Conservation (phyloP, 352 stramenopile species). For the Phytophthora fragariae region DNA sequence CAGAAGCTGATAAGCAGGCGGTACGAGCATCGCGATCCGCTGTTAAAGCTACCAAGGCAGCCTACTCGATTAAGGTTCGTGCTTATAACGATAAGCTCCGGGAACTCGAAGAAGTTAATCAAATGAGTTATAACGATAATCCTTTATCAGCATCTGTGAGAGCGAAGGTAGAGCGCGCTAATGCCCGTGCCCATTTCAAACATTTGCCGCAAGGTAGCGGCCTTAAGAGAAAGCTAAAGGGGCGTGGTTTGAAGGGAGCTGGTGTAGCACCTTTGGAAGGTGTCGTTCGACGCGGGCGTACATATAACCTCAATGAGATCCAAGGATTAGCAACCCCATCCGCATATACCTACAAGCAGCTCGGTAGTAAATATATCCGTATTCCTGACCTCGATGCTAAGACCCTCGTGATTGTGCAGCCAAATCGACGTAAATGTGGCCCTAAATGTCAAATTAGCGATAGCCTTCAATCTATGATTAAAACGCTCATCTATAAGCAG, state of each 20-base stretch:
- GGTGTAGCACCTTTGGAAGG: conserved; percentile 2
- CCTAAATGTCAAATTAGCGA: too few species aligned
- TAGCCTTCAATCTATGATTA: conserved; percentile 12
- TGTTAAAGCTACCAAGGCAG: not conserved
- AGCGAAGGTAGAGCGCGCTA: not conserved
- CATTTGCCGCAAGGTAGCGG: not conserved
- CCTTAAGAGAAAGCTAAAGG: conserved; percentile 11
- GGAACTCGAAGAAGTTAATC: not conserved
- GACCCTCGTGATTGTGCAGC: too few species aligned
- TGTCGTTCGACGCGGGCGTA: not conserved
- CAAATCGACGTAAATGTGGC: too few species aligned
- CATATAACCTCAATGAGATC: too few species aligned
- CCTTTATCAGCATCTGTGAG: not conserved
- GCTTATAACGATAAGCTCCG: not conserved
- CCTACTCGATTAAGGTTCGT: not conserved
- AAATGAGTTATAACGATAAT: not conserved
- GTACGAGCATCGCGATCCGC: not conserved
- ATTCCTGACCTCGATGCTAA: too few species aligned
- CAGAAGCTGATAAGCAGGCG: not conserved
- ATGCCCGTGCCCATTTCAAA: not conserved
- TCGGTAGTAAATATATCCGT: too few species aligned
- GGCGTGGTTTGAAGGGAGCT: not conserved
- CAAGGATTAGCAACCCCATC: too few species aligned
- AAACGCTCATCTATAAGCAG: not conserved
- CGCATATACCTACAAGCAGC: too few species aligned